Evolutionary conservation across 2,329 filamentous ascomycete genomes (phyloP).

Genomic region (Metarhizium brunneum): DNA sequence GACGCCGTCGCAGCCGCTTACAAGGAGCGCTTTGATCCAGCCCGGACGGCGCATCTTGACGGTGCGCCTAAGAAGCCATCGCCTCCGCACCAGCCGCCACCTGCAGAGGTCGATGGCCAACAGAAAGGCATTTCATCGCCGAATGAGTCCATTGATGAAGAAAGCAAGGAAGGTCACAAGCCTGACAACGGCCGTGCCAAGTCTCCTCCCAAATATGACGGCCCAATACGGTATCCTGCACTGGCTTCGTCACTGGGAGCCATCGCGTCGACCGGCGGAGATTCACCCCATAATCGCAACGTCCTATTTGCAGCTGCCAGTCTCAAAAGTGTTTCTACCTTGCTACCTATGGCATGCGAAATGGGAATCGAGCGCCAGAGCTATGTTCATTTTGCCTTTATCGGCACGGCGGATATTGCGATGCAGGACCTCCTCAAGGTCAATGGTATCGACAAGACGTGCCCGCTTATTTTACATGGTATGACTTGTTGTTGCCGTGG

Average conservation of each 20-base stretch:
- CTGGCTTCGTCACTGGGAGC: constrained; percentile 55
- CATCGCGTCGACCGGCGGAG: constrained; percentile 44
- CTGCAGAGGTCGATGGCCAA: neutral
- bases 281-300: constrained; percentile 49
- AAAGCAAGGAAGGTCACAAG: neutral
- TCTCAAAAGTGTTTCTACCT: constrained; percentile 58
- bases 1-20: neutral
- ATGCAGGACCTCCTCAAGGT: constrained; percentile 61
- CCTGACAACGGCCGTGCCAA: neutral
- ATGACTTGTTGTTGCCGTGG: constrained; percentile 8
- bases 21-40: neutral
- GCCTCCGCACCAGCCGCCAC: neutral
- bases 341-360: constrained; percentile 77
- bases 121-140: neutral
- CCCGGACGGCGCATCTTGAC: neutral
- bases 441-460: constrained; percentile 68
- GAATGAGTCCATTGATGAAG: neutral
- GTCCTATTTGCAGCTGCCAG: constrained; percentile 73
- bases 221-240: constrained; percentile 57
- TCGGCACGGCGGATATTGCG: constrained; percentile 63
- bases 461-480: constrained; percentile 55
- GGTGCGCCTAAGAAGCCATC: neutral
- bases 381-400: constrained; percentile 71
- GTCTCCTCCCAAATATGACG: constrained; percentile 43
- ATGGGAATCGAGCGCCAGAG: constrained; percentile 65